phyloP scores from a whole-genome alignment of 176 grass and related monocot species.

The Tillandsia fasciculata region DNA sequence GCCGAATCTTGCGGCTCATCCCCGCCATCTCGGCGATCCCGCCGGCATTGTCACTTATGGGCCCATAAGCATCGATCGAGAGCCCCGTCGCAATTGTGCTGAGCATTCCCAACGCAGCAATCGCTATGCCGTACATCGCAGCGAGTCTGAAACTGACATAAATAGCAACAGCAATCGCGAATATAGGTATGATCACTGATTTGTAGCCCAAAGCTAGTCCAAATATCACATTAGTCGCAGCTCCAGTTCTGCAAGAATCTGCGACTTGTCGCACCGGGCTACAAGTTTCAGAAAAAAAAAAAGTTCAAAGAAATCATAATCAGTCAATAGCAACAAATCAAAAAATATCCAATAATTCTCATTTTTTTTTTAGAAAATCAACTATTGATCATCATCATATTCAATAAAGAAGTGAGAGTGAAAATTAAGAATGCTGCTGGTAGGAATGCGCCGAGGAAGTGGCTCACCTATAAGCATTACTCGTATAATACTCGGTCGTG shows the following conservation, averaged over 20 bases:
- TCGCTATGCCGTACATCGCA: slow-evolving; percentile 61
- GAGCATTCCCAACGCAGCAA: slow-evolving; percentile 72
- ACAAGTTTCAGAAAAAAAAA: slow-evolving; percentile 8
- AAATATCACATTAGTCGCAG: slow-evolving; percentile 82
- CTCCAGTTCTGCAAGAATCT: slow-evolving; percentile 60
- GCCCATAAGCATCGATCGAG: slow-evolving; percentile 61
- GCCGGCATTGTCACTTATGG: slow-evolving; percentile 82
- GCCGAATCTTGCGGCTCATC: slow-evolving; percentile 28
- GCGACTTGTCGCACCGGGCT: slow-evolving; percentile 60
- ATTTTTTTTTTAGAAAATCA: too few species aligned
- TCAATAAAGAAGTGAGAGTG: too few species aligned
- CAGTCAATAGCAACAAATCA: neutral
- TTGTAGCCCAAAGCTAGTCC: slow-evolving; percentile 70
- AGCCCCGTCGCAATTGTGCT: slow-evolving; percentile 71
- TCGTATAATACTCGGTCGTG: slow-evolving; percentile 67
- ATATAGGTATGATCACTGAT: slow-evolving; percentile 62
- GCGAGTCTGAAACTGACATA: slow-evolving; percentile 53
- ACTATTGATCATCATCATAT: too few species aligned
- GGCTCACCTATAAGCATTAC: slow-evolving; percentile 52
- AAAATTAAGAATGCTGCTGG: neutral
- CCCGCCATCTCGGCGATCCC: slow-evolving; percentile 84
- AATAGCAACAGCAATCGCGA: slow-evolving; percentile 42
- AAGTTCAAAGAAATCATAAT: neutral
- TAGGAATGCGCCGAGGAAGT: neutral
- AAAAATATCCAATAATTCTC: too few species aligned